Conservation (phyloP, 495 filamentous ascomycete genomes). For the Talaromyces trachyspermus region DNA sequence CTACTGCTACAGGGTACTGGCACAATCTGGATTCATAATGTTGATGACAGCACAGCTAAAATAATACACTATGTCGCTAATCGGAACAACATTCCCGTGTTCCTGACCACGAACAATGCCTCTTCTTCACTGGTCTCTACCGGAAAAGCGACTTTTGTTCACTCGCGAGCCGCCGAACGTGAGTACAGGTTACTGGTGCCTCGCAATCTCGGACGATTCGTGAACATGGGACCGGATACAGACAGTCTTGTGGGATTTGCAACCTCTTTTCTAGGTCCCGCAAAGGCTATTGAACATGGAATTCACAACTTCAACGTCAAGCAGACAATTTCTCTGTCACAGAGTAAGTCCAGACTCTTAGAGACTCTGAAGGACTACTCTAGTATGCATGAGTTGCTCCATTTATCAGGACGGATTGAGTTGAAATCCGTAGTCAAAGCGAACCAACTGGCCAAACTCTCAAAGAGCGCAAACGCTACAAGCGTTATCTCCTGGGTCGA, state of each 20-base stretch:
- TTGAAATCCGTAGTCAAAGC: not conserved
- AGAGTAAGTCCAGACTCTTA: not conserved
- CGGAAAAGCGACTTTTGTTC: slow-evolving; percentile 10
- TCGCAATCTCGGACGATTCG: slow-evolving; percentile 10
- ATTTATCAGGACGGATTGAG: not conserved
- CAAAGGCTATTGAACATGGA: not conserved
- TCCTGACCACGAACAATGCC: slow-evolving; percentile 10
- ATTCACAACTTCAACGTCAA: not conserved
- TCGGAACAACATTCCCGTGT: slow-evolving; percentile 8
- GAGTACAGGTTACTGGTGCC: slow-evolving; percentile 13
- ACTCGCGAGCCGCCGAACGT: slow-evolving; percentile 11
- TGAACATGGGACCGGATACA: slow-evolving; percentile 10
- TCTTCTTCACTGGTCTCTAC: not conserved
- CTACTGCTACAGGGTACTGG: slow-evolving; percentile 12
- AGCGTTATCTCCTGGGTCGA: not conserved
- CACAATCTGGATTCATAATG: slow-evolving; percentile 11
- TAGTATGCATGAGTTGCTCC: not conserved
- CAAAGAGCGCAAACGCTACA: not conserved
- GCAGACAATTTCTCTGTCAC: not conserved
- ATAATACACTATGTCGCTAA: slow-evolving; percentile 13
- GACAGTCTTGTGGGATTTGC: slow-evolving; percentile 8
- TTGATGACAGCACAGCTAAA: slow-evolving; percentile 9
- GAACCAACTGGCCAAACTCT: not conserved
- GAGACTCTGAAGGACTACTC: not conserved
- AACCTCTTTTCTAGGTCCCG: not conserved